Percentiles rank a stretch among this genome's conserved stretches.
Evolutionary conservation across 805 yeast species (phyloP).

Genomic region (Ogataea salicorniae): DNA sequence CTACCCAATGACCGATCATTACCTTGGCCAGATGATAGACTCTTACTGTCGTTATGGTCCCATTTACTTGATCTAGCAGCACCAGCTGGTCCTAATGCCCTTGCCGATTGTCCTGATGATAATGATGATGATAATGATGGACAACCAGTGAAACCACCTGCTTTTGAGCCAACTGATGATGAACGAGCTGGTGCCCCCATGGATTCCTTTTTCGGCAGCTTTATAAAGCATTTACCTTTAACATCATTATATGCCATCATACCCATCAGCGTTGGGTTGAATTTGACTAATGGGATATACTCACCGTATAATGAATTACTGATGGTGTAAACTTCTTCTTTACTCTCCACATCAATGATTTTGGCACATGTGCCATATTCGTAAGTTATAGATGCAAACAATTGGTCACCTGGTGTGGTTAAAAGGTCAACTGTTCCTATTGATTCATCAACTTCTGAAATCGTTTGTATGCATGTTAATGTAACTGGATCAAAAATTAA

Average conservation of each 20-base stretch:
- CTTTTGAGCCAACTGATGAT: neutral
- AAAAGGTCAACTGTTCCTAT: constrained; percentile 33
- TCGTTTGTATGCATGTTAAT: constrained; percentile 30
- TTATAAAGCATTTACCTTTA: constrained; percentile 12
- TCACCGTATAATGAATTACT: constrained; percentile 22
- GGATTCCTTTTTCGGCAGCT: constrained; percentile 8
- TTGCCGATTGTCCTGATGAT: too few relatives aligned
- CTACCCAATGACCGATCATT: too few relatives aligned
- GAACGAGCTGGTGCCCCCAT: neutral
- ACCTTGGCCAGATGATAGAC: too few relatives aligned
- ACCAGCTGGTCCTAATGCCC: too few relatives aligned
- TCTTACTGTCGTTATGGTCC: too few relatives aligned
- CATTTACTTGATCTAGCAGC: too few relatives aligned
- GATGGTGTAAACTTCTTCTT: constrained; percentile 22
- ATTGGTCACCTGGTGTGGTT: constrained; percentile 29
- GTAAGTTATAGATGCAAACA: constrained; percentile 35
- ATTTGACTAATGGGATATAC: constrained; percentile 12
- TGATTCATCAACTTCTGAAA: constrained; percentile 38
- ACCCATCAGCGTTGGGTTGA: constrained; percentile 14
- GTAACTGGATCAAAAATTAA: constrained; percentile 34
- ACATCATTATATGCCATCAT: constrained; percentile 17
- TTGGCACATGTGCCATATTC: constrained; percentile 34
- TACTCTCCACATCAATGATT: constrained; percentile 30
- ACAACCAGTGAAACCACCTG: too few relatives aligned
- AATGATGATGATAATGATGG: too few relatives aligned